A percentile compares a stretch with the other conserved stretches of the same genome.
Conservation (phyloP, 305 asterid genomes). For the Euphrasia arctica region DNA sequence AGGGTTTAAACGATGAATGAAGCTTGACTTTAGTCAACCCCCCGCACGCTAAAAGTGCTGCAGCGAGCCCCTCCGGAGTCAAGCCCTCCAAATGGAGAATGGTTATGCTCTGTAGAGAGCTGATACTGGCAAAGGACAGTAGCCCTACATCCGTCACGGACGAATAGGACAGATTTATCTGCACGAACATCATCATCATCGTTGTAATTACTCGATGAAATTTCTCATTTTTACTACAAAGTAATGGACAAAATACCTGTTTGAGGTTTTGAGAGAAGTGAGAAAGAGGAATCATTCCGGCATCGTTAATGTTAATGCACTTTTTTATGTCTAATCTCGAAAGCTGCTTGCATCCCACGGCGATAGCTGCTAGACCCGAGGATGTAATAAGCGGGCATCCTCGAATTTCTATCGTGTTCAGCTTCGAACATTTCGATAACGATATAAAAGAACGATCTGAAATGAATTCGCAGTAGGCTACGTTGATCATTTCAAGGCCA, state of each 20-base stretch:
- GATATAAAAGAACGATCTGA: conserved; percentile 61
- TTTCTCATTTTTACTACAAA: not conserved
- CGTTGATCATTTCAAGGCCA: conserved; percentile 63
- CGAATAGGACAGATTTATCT: conserved; percentile 52
- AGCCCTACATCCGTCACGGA: conserved; percentile 80
- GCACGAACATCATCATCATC: conserved; percentile 20
- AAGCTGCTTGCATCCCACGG: conserved; percentile 74
- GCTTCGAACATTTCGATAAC: conserved; percentile 65
- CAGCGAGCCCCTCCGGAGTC: conserved; percentile 60
- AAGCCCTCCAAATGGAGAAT: conserved; percentile 58
- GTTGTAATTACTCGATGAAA: not conserved
- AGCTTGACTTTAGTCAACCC: conserved; percentile 62
- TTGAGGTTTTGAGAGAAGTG: conserved; percentile 77
- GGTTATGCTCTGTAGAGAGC: conserved; percentile 77
- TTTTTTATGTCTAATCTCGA: conserved; percentile 44
- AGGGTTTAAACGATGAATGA: conserved; percentile 49
- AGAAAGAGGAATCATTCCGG: conserved; percentile 51
- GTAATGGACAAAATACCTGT: conserved; percentile 39
- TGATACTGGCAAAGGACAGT: conserved; percentile 61
- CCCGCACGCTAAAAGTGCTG: conserved; percentile 40
- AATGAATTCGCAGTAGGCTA: conserved; percentile 63
- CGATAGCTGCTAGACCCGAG: conserved; percentile 65
- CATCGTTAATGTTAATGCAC: conserved; percentile 33
- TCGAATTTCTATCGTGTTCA: conserved; percentile 73
- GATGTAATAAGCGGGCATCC: conserved; percentile 80